Evolutionary conservation across 2,329 filamentous ascomycete genomes (phyloP).

Genomic region (Juglanconis juglandina): DNA sequence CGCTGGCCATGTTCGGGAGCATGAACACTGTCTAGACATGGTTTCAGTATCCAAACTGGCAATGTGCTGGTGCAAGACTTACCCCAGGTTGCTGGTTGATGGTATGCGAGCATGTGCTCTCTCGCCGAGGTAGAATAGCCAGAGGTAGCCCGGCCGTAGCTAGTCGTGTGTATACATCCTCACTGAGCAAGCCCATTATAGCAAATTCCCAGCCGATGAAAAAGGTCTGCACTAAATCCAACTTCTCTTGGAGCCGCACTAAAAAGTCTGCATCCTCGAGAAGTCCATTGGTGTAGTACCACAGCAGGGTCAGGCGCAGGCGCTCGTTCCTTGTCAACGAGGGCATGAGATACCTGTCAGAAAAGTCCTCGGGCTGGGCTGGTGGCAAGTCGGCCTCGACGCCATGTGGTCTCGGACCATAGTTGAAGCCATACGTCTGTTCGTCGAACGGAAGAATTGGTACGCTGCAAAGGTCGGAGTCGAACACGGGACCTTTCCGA

Average conservation of each 20-base stretch:
- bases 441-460: neutral
- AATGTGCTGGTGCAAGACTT: constrained; percentile 8
- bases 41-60: neutral
- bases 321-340: constrained; percentile 28
- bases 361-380: neutral
- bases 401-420: neutral
- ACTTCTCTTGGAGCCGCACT: constrained; percentile 39
- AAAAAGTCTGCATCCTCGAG: constrained; percentile 38
- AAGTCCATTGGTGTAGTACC: constrained; percentile 41
- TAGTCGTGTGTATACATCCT: constrained; percentile 40
- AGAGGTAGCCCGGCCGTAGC: constrained; percentile 39
- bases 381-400: neutral
- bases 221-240: constrained; percentile 36
- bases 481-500: neutral
- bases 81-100: constrained; percentile 33
- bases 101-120: constrained; percentile 43
- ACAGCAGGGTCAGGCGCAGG: constrained; percentile 33
- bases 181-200: constrained; percentile 41
- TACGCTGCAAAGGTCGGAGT: neutral
- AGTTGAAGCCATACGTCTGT: neutral
- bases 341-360: constrained; percentile 5
- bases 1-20: constrained; percentile 37
- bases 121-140: constrained; percentile 40
- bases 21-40: constrained; percentile 33
- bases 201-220: constrained; percentile 41